Conservation (phyloP, 1,284 basidiomycete genomes). For the Moniliella sp. region DNA sequence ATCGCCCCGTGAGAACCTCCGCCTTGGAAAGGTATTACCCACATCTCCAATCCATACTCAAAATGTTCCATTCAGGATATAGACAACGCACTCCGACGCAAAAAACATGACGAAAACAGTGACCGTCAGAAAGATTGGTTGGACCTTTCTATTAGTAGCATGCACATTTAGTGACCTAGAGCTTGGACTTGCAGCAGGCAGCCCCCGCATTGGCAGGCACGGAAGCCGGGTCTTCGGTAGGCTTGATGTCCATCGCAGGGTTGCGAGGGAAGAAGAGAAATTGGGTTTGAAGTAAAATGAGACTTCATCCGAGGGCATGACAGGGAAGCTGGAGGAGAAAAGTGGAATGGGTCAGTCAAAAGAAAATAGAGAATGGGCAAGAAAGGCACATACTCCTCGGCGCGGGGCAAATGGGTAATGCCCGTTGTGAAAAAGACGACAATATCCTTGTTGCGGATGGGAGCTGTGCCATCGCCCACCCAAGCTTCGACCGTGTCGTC, state of each 20-base stretch:
- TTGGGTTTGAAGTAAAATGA: constrained; percentile 57
- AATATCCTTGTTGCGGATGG: constrained; percentile 54
- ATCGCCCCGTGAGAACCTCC: too few species aligned
- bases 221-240: constrained; percentile 41
- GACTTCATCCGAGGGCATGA: constrained; percentile 67
- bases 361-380: constrained; percentile 6
- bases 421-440: constrained; percentile 57
- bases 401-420: constrained; percentile 59
- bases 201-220: constrained; percentile 1
- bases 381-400: constrained; percentile 55
- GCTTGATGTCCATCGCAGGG: constrained; percentile 66
- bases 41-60: too few species aligned
- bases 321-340: constrained; percentile 4
- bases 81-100: too few species aligned
- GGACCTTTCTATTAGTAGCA: too few species aligned
- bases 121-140: too few species aligned
- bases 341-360: constrained; percentile 6
- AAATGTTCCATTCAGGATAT: too few species aligned
- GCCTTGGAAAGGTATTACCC: too few species aligned
- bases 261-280: constrained; percentile 59
- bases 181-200: too few species aligned
- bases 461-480: constrained; percentile 40
- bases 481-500: constrained; percentile 50
- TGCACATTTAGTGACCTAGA: too few species aligned
- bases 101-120: too few species aligned